These are phyloP conservation scores for Aspergillus eucalypticola DNA, from an alignment of 2,329 filamentous ascomycete genomes.

Conservation along the genomic window DNA sequence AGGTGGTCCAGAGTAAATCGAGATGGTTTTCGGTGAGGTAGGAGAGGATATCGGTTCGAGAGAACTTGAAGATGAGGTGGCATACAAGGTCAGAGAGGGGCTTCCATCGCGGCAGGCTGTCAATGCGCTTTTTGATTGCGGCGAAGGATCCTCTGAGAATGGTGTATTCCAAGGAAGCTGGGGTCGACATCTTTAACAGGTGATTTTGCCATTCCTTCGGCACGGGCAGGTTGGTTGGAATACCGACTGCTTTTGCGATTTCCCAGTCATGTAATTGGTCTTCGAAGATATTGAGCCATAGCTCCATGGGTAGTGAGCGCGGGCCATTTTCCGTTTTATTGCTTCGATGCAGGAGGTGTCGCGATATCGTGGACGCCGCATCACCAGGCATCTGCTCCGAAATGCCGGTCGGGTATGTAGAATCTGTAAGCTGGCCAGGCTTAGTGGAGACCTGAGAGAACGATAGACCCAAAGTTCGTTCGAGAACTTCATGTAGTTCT, in stretches of 20 bases:
- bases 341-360: conserved; percentile 25
- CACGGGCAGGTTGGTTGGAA: conserved; percentile 74
- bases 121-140: conserved; percentile 73
- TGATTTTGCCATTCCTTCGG: conserved; percentile 72
- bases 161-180: conserved; percentile 79
- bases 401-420: conserved; percentile 1
- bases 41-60: conserved; percentile 73
- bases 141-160: conserved; percentile 71
- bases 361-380: conserved; percentile 31
- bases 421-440: conserved; percentile 6
- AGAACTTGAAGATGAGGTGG: conserved; percentile 89
- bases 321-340: conserved; percentile 24
- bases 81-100: conserved; percentile 79
- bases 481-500: conserved; percentile 34
- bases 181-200: conserved; percentile 63
- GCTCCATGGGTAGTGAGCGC: conserved; percentile 69
- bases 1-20: conserved; percentile 82
- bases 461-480: conserved; percentile 21
- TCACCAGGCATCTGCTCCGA: conserved; percentile 49
- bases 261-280: conserved; percentile 87
- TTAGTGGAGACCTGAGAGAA: conserved; percentile 17
- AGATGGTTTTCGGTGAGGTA: conserved; percentile 67
- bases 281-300: conserved; percentile 84
- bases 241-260: conserved; percentile 73
- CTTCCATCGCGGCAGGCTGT: conserved; percentile 65